Evolutionary conservation across 1,139 yeast species (phyloP).

Genomic region (Yamadazyma sp.): DNA sequence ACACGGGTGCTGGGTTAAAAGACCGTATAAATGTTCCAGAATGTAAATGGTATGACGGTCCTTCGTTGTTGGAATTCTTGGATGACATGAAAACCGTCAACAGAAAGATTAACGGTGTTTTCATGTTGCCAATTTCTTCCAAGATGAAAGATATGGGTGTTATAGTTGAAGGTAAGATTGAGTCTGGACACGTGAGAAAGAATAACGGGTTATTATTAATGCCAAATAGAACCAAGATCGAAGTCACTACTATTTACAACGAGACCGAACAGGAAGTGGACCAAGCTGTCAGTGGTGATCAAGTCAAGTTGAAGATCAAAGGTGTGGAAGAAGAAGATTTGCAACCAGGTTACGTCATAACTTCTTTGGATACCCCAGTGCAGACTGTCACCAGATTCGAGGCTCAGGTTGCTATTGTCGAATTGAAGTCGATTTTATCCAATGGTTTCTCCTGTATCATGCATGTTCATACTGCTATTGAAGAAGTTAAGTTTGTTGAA

Average conservation of each 20-base stretch:
- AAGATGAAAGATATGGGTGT: constrained; percentile 97
- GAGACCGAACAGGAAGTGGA: constrained; percentile 96
- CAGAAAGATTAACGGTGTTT: constrained; percentile 90
- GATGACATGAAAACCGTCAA: constrained; percentile 79
- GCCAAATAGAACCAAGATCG: constrained; percentile 87
- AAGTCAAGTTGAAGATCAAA: constrained; percentile 86
- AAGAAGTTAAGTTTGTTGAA: constrained; percentile 81
- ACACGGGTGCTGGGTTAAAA: constrained; percentile 94
- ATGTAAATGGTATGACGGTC: constrained; percentile 95
- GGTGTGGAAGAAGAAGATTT: constrained; percentile 98
- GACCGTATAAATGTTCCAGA: constrained; percentile 69
- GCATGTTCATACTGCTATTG: constrained; percentile 98
- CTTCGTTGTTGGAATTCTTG: constrained; percentile 84
- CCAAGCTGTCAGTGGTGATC: constrained; percentile 93
- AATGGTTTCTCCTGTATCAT: constrained; percentile 97
- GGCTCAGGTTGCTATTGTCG: constrained; percentile 97
- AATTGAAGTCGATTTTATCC: constrained; percentile 87
- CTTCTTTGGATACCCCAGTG: constrained; percentile 84
- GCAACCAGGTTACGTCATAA: constrained; percentile 85
- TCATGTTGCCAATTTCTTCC: constrained; percentile 93
- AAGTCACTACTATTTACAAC: constrained; percentile 81
- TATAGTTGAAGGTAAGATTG: constrained; percentile 96
- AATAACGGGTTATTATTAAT: constrained; percentile 74
- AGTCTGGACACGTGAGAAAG: constrained; percentile 88
- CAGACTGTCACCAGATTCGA: constrained; percentile 88